Base-by-base conservation (phyloP, 371 early-diverging fungal species). In the Mortierella polycephala region DNA sequence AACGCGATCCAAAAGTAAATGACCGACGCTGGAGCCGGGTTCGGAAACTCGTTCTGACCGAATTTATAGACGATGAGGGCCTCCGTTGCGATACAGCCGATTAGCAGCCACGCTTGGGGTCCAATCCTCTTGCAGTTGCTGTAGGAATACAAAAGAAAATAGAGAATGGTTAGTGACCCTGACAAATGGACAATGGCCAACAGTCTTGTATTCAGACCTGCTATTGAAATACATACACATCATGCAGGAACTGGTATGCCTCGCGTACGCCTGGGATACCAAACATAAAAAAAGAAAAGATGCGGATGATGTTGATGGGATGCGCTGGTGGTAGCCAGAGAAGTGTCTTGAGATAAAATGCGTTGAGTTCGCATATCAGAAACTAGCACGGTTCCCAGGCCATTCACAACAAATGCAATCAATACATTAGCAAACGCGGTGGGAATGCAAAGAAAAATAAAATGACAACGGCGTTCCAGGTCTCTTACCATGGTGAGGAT, bases 291-390 rank as follows among this genome's bases (percentile, higher is more conserved):
- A 93, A 84, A 39, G 95, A 83, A 18, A 91, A 84, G 55, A 97
- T 85, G 10, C 98, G 92, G 39, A 85, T 85, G 6, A 92, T 86
- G 65, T 96, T 96, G 59, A 98, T 73, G 52, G 87, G 87, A 84
- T 98, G 95, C 53, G 92, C 91, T 12, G 97, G 94, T 14, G 98
- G 96, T 18, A 98, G 82, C 96, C 96, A 98, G 49, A 98, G 83
- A 7, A 98, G 84, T 58, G 91, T 92, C 84, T 97, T 98, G 47
- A 98, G 85, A 68, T 98, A 60, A 74, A 98, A 98, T 49, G 94
- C 94, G 71, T 97, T 97, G 54, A 98, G 82, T 79, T 97, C 98
- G 59, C 90, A 89, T 68, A 90, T 89, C 71, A 97, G 75, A 57
- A 91, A 84, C 85, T 91, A 83, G 20, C 20, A 18, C 0, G 51